Evolutionary conservation across 2,329 filamentous ascomycete genomes (phyloP).

Genomic region (Fusarium pseudograminearum): DNA sequence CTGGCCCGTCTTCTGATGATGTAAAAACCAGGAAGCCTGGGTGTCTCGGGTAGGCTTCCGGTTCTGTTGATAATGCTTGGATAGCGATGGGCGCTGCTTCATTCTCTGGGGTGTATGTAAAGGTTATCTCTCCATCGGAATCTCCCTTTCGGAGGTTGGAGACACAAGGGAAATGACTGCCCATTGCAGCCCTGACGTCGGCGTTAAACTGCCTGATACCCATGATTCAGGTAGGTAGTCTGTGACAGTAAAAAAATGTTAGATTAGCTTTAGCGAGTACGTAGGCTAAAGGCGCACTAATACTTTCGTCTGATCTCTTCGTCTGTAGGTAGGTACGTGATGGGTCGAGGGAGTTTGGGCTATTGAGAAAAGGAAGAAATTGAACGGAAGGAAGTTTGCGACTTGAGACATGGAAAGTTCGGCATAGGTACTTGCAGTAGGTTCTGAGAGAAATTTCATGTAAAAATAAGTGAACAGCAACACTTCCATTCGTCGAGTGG

Average conservation of each 20-base stretch:
- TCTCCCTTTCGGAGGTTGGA: slow-evolving; percentile 69
- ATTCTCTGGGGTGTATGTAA: slow-evolving; percentile 64
- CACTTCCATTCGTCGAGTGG: not conserved
- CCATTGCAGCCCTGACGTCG: slow-evolving; percentile 61
- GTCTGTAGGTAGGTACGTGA: not conserved
- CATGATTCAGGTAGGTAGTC: slow-evolving; percentile 60
- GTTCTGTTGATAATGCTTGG: slow-evolving; percentile 53
- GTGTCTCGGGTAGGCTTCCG: slow-evolving; percentile 54
- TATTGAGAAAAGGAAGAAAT: too few relatives aligned
- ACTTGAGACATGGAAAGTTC: too few relatives aligned
- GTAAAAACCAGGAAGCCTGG: slow-evolving; percentile 60
- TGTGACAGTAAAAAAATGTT: not conserved
- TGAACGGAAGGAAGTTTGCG: not conserved
- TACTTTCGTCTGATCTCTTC: not conserved
- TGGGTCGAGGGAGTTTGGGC: not conserved
- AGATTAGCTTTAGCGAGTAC: not conserved
- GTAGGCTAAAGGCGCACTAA: not conserved
- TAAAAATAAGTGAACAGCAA: not conserved
- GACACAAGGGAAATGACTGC: slow-evolving; percentile 62
- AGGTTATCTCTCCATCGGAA: slow-evolving; percentile 78
- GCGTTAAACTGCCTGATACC: slow-evolving; percentile 72
- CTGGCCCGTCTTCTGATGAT: slow-evolving; percentile 52
- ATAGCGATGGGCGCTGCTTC: slow-evolving; percentile 52
- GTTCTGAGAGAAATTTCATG: not conserved
- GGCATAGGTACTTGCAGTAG: too few relatives aligned